These are phyloP conservation scores for Boletus tomentosulus DNA, from an alignment of 768 basidiomycete species.

Conservation along the genomic window DNA sequence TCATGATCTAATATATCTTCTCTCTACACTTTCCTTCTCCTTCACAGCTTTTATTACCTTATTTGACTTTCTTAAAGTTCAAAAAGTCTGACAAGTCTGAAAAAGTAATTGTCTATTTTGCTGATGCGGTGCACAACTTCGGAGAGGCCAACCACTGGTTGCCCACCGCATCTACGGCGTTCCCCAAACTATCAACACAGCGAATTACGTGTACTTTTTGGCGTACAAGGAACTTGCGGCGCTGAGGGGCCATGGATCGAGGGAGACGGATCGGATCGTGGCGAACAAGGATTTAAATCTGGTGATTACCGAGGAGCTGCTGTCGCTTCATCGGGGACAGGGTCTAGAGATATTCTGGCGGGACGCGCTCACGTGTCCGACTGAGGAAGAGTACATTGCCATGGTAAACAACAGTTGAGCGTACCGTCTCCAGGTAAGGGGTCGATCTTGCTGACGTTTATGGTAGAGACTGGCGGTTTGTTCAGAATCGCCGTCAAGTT, in stretches of 20 bases:
- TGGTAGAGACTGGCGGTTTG: constrained; percentile 87
- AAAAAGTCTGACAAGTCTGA: no score
- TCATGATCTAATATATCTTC: no score
- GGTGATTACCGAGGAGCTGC: constrained; percentile 47
- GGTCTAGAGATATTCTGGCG: constrained; percentile 94
- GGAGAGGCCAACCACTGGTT: constrained; percentile 82
- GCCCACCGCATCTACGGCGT: constrained; percentile 95
- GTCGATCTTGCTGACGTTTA: constrained; percentile 6
- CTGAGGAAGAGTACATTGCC: constrained; percentile 87
- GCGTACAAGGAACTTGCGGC: constrained; percentile 74
- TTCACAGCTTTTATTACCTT: no score
- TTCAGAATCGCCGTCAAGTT: constrained; percentile 90
- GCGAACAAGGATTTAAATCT: constrained; percentile 75
- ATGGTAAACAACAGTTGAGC: constrained; percentile 94
- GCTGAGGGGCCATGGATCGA: constrained; percentile 8
- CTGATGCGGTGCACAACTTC: constrained; percentile 77
- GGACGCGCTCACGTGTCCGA: constrained; percentile 85
- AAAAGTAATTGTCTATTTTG: no score
- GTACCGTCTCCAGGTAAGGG: constrained; percentile 57
- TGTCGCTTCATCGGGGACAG: constrained; percentile 92
- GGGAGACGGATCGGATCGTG: constrained; percentile 25
- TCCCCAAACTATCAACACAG: constrained; percentile 95
- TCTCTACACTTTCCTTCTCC: no score
- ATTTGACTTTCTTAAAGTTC: no score
- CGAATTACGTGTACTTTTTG: constrained; percentile 95